These are phyloP conservation scores for Arxiozyma heterogenica DNA, from an alignment of 1,139 yeast species.

Conservation along the genomic window DNA sequence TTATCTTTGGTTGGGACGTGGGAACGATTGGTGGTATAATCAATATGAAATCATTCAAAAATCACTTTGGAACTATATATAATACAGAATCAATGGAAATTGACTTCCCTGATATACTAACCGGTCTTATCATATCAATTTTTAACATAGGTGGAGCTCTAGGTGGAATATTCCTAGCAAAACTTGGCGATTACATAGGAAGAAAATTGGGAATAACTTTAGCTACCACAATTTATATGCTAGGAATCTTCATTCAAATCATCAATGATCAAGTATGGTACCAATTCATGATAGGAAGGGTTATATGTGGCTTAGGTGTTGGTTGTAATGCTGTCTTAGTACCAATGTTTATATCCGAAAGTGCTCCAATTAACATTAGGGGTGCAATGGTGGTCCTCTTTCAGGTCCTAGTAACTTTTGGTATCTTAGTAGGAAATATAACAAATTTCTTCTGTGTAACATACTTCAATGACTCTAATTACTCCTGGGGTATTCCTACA, in stretches of 20 bases:
- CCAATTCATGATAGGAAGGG: constrained; percentile 45
- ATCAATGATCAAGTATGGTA: constrained; percentile 37
- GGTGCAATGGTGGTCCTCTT: constrained; percentile 50
- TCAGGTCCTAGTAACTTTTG: constrained; percentile 48
- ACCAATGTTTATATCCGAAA: constrained; percentile 49
- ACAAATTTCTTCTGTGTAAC: constrained; percentile 41
- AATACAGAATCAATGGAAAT: constrained; percentile 26
- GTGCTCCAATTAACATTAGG: constrained; percentile 45
- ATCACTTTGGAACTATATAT: constrained; percentile 38
- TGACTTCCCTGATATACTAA: constrained; percentile 37
- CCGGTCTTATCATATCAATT: constrained; percentile 52
- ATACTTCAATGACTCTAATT: constrained; percentile 22
- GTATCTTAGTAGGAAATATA: constrained; percentile 48
- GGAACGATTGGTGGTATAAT: constrained; percentile 66
- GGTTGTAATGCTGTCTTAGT: constrained; percentile 46
- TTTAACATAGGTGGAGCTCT: constrained; percentile 65
- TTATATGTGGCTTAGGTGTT: constrained; percentile 45
- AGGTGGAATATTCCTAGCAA: constrained; percentile 58
- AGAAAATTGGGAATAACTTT: constrained; percentile 42
- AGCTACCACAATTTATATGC: constrained; percentile 39
- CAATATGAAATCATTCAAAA: constrained; percentile 45
- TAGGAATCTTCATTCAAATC: constrained; percentile 44
- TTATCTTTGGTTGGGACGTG: constrained; percentile 66
- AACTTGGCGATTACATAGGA: constrained; percentile 45
- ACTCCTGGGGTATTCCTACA: constrained; percentile 42